phyloP scores from a whole-genome alignment of 139 green algal species.

The Asterochloris sp. region DNA sequence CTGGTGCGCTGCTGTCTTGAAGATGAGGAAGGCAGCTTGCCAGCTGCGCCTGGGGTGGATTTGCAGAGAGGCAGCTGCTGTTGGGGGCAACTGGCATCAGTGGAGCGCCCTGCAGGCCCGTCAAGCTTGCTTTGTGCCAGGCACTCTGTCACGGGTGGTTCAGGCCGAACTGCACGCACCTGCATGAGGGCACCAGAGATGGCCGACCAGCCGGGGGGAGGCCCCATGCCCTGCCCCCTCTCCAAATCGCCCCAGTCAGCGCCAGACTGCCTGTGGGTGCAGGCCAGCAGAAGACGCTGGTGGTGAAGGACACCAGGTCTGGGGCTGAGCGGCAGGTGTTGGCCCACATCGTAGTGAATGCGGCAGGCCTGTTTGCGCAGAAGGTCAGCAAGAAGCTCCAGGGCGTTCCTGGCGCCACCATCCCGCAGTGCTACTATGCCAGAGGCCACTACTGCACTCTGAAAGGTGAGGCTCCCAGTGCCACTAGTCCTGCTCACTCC shows the following conservation, averaged over 20 bases:
- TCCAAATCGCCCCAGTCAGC: no score
- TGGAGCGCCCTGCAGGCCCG: no score
- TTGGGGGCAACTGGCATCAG: no score
- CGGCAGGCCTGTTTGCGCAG: constrained; percentile 47
- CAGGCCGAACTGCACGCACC: no score
- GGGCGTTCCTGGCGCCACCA: constrained; percentile 28
- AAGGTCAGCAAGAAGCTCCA: neutral
- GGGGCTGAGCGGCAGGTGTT: constrained; percentile 29
- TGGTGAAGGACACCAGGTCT: constrained; percentile 38
- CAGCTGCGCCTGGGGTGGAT: no score
- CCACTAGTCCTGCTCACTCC: neutral
- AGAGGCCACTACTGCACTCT: constrained; percentile 59
- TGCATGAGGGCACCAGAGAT: no score
- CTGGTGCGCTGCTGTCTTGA: neutral
- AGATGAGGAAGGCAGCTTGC: no score
- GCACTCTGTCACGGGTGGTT: no score
- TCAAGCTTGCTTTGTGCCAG: no score
- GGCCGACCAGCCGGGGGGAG: no score
- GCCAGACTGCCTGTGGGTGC: neutral
- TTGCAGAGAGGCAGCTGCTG: no score
- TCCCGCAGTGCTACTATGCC: constrained; percentile 60
- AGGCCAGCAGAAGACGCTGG: constrained; percentile 29
- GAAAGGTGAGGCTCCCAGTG: neutral
- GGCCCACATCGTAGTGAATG: constrained; percentile 52
- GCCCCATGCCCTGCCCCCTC: no score